phyloP scores from a whole-genome alignment of 192 early-diverging fungal genomes.

The Chytriomyces hyalinus region DNA sequence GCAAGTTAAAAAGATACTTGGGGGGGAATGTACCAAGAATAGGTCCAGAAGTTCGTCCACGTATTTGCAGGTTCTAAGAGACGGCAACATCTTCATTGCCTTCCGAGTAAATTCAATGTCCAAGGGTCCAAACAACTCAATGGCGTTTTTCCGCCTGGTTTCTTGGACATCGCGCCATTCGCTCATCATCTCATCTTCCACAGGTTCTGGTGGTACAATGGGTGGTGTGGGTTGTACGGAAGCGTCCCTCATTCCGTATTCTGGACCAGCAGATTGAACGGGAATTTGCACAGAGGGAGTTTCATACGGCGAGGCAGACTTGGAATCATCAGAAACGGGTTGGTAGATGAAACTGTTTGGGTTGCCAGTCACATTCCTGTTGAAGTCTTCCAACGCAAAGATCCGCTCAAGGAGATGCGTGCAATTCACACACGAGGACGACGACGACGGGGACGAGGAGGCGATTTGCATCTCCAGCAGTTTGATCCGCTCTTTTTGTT shows the following conservation, averaged over 20 bases:
- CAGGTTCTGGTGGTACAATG: neutral
- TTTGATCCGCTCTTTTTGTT: no score
- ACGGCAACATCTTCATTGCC: neutral
- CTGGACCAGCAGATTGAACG: neutral
- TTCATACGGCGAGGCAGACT: neutral
- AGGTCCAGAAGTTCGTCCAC: slow-evolving; percentile 22
- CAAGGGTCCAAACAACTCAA: slow-evolving; percentile 4
- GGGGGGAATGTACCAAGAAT: slow-evolving; percentile 8
- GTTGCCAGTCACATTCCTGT: no score
- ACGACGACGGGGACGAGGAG: no score
- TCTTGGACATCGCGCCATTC: neutral
- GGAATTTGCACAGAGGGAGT: neutral
- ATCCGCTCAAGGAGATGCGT: no score
- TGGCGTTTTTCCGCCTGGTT: neutral
- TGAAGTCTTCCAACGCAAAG: no score
- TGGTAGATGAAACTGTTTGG: no score
- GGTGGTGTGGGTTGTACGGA: neutral
- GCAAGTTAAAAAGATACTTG: no score
- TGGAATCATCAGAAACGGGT: neutral
- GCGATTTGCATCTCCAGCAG: no score
- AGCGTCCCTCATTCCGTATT: no score
- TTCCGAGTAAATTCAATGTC: neutral
- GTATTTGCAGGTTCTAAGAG: neutral
- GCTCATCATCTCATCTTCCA: neutral
- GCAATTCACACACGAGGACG: no score